Percentiles rank a stretch among this genome's conserved stretches.
Conservation (phyloP, 805 yeast species). For the Clavispora carvajalis region DNA sequence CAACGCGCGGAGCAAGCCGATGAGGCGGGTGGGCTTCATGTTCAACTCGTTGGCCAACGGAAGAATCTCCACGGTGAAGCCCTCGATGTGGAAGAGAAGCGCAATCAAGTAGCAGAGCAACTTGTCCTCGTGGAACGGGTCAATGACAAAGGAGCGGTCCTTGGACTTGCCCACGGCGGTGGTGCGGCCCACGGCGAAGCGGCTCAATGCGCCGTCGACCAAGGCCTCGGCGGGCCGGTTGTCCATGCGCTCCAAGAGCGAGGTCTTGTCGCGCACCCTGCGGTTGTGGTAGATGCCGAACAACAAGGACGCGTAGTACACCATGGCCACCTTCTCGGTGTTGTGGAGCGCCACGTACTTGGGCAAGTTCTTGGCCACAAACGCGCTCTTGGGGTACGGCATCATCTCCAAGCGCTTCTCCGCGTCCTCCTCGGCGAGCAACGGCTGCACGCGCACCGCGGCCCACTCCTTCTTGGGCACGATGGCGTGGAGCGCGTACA, state of each 20-base stretch:
- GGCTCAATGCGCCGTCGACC: conserved; percentile 63
- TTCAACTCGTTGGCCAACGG: conserved; percentile 84
- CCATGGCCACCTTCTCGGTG: conserved; percentile 55
- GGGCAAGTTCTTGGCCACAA: conserved; percentile 45
- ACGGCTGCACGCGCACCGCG: conserved; percentile 57
- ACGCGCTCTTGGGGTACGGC: conserved; percentile 58
- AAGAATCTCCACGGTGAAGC: conserved; percentile 65
- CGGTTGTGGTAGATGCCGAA: conserved; percentile 76
- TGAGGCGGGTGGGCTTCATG: conserved; percentile 68
- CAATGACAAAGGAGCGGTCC: conserved; percentile 71
- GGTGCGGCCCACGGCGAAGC: conserved; percentile 64
- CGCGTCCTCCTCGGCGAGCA: conserved; percentile 46
- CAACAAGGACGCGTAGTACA: conserved; percentile 77
- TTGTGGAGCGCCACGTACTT: conserved; percentile 37
- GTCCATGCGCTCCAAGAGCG: conserved; percentile 51
- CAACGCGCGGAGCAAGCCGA: conserved; percentile 65
- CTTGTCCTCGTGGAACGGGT: conserved; percentile 85
- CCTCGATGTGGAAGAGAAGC: conserved; percentile 68
- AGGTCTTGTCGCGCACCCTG: conserved; percentile 54
- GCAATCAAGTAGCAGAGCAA: conserved; percentile 74
- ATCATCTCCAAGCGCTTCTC: conserved; percentile 50
- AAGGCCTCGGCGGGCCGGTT: conserved; percentile 69
- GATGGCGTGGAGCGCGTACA: conserved; percentile 69
- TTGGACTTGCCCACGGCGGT: conserved; percentile 69
- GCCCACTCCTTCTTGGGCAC: conserved; percentile 64